phyloP scores from a whole-genome alignment of 2,329 filamentous ascomycete species.

The Epichloe bromicola region DNA sequence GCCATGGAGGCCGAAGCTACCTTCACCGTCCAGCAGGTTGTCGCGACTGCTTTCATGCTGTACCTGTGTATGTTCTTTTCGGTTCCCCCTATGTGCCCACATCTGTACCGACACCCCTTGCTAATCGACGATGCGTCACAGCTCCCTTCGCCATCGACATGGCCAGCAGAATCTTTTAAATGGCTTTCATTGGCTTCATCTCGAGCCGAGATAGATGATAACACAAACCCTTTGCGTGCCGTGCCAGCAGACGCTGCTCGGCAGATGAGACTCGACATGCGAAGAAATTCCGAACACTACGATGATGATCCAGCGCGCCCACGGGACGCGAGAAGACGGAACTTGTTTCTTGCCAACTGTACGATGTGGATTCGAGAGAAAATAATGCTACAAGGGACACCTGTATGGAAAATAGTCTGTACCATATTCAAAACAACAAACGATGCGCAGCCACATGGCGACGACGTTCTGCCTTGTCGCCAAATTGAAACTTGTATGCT shows the following conservation, averaged over 20 bases:
- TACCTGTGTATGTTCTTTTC: conserved; percentile 55
- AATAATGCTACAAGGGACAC: neutral
- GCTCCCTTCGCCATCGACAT: conserved; percentile 47
- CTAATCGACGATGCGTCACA: conserved; percentile 13
- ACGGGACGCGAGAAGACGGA: neutral
- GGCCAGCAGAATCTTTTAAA: conserved; percentile 30
- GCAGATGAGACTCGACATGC: neutral
- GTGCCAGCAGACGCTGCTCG: neutral
- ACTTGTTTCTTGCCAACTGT: conserved; percentile 3
- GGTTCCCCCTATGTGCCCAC: neutral
- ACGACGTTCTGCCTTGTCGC: neutral
- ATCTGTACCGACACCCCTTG: neutral
- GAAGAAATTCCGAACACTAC: neutral
- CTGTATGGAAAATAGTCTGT: neutral
- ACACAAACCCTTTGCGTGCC: neutral
- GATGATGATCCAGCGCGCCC: neutral
- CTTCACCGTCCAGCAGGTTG: conserved; percentile 53
- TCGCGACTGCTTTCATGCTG: conserved; percentile 52
- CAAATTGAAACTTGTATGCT: neutral
- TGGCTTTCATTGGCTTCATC: neutral
- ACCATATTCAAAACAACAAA: neutral
- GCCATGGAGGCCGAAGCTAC: conserved; percentile 55
- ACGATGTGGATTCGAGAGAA: conserved; percentile 4
- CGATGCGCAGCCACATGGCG: neutral
- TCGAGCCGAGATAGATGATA: neutral